These are phyloP conservation scores for Xylaria nigripes DNA, from an alignment of 495 filamentous ascomycete genomes.

Conservation along the genomic window DNA sequence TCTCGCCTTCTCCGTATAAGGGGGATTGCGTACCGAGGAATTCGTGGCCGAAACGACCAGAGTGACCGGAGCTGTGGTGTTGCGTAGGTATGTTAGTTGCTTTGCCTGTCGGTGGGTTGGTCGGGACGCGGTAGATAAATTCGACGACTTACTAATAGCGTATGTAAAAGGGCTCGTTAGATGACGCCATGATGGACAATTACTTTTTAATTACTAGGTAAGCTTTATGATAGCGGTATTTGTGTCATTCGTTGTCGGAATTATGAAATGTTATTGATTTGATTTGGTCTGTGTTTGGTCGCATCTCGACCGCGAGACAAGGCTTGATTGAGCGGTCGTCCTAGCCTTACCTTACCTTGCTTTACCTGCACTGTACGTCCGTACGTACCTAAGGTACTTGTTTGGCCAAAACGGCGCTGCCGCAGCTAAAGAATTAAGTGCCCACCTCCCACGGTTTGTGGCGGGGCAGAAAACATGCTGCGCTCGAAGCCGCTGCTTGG, in stretches of 20 bases:
- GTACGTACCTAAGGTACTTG: too few relatives aligned
- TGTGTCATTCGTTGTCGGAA: too few relatives aligned
- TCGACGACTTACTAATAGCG: constrained; percentile 75
- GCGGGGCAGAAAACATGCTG: too few relatives aligned
- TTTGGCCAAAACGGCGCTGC: too few relatives aligned
- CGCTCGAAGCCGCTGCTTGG: too few relatives aligned
- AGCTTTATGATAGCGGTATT: background rate
- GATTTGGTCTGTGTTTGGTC: background rate
- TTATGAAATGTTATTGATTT: background rate
- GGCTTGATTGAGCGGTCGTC: constrained; percentile 5
- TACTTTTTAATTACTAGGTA: background rate
- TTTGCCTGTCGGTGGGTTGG: too few relatives aligned
- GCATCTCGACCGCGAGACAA: constrained; percentile 13
- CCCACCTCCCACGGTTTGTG: too few relatives aligned
- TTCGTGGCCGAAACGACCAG: constrained; percentile 95
- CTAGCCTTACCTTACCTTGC: too few relatives aligned
- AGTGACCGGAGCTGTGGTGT: constrained; percentile 78
- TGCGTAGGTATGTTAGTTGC: constrained; percentile 21
- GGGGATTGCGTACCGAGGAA: constrained; percentile 65
- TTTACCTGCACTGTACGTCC: too few relatives aligned
- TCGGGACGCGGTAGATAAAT: background rate
- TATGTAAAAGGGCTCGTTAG: constrained; percentile 81
- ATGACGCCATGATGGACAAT: constrained; percentile 20
- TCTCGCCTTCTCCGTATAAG: too few relatives aligned
- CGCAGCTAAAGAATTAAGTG: too few relatives aligned